A percentile compares a stretch with the other conserved stretches of the same genome.
Conservation (phyloP, 192 early-diverging fungal species). For the Podila epicladia region DNA sequence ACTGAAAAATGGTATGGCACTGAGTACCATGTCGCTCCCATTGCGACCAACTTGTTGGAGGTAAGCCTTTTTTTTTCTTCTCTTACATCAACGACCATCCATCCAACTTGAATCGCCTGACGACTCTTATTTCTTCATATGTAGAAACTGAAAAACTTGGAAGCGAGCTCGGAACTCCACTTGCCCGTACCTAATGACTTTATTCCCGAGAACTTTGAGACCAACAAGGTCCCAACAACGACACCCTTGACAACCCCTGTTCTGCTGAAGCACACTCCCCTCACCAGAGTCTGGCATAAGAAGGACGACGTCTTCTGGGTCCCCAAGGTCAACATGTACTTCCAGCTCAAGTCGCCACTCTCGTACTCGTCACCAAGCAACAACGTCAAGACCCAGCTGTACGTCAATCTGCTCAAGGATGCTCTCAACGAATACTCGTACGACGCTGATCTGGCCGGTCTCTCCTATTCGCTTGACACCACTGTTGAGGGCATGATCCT, state of each 20-base stretch:
- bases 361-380: slow-evolving; percentile 79
- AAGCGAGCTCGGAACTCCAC: slow-evolving; percentile 65
- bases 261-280: slow-evolving; percentile 67
- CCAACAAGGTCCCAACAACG: slow-evolving; percentile 55
- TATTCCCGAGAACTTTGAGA: slow-evolving; percentile 84
- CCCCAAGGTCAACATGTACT: slow-evolving; percentile 85
- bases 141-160: slow-evolving; percentile 55
- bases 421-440: slow-evolving; percentile 88
- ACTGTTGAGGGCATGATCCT: slow-evolving; percentile 78
- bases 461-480: slow-evolving; percentile 79
- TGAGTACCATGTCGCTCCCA: slow-evolving; percentile 73
- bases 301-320: slow-evolving; percentile 94
- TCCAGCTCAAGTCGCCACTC: slow-evolving; percentile 77
- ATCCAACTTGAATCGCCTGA: slow-evolving; percentile 1
- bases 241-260: slow-evolving; percentile 22
- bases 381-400: slow-evolving; percentile 76
- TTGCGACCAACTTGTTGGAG: slow-evolving; percentile 64
- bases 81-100: not conserved
- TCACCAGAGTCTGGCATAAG: slow-evolving; percentile 89
- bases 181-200: slow-evolving; percentile 85
- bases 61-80: slow-evolving; percentile 18
- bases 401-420: slow-evolving; percentile 84
- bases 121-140: not conserved
- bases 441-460: slow-evolving; percentile 89
- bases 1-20: slow-evolving; percentile 86